Base-by-base conservation (phyloP, 2,329 filamentous ascomycete species). In the Fusarium sacchari region DNA sequence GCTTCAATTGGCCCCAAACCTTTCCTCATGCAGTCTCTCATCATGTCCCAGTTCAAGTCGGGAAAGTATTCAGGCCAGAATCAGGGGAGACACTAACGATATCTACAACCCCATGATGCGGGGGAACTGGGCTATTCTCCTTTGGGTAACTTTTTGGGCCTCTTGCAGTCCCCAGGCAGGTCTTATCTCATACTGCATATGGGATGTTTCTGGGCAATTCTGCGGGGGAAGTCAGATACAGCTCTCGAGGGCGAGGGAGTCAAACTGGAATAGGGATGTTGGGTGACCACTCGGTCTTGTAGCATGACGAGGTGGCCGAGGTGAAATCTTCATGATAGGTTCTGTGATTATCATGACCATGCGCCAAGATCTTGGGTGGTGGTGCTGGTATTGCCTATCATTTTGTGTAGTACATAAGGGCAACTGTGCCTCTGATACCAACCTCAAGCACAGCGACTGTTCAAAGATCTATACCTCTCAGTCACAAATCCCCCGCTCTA, bases 121-220 rank as follows among this genome's bases (percentile, higher is more conserved):
- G 70, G 70, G 70, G 40, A 44, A 34, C 36, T 24, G 52, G 13
- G 37, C 71, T 65, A 72, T 49, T 36, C 71, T 68, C 26, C 26
- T 65, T 69, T 59, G 40, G 72, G 71, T 24, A 73, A 74, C 32
- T 72, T 74, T 74, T 72, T 62, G 22, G 71, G 39, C 67, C 67
- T 53, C 26, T 67, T 20, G 12, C 64, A 50, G 50, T 59, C 57
- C 64, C 36, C 57, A 37, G 15, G 24, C 26, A 42, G 50, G 40
- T 28, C 67, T 58, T 69, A 65, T 55, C 64, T 69, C n/a, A 66
- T 60, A 52, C 71, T 60, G 28, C 20, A 67, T 74, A 13, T n/a
- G 67, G 71, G 39, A 69, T 71, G 22, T 59, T 60, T 72, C 46
- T 50, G 32, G 63, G 55, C 47, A 62, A 53, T 37, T 57, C 22